These are phyloP conservation scores for Podaxis rugospora DNA, from an alignment of 768 basidiomycete species.

Conservation along the genomic window DNA sequence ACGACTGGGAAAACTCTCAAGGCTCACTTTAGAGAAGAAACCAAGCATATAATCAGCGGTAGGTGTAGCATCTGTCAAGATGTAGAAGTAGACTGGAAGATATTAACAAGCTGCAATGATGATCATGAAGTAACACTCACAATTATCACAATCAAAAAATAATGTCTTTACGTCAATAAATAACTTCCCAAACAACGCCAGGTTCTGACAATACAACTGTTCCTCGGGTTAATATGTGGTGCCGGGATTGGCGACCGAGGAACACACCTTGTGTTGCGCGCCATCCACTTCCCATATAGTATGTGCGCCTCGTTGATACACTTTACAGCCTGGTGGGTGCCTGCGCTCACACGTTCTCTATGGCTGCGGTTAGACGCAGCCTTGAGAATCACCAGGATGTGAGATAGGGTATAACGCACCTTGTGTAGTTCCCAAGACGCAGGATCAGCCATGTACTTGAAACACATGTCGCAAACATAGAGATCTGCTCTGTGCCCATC, in stretches of 20 bases:
- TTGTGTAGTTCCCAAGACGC: slow-evolving; percentile 65
- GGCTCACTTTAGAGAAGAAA: slow-evolving; percentile 58
- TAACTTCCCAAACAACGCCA: slow-evolving; percentile 95
- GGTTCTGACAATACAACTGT: slow-evolving; percentile 94
- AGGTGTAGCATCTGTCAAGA: slow-evolving; percentile 81
- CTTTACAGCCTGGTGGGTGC: slow-evolving; percentile 83
- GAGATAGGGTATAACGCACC: slow-evolving; percentile 30
- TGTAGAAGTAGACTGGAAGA: slow-evolving; percentile 78
- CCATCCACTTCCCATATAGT: slow-evolving; percentile 97
- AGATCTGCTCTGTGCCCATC: slow-evolving; percentile 48
- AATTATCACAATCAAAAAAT: slow-evolving; percentile 87
- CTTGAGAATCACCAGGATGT: slow-evolving; percentile 1
- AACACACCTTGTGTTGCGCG: slow-evolving; percentile 68
- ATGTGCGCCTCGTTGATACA: slow-evolving; percentile 86
- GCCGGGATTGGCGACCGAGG: neutral
- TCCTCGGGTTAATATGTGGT: slow-evolving; percentile 6
- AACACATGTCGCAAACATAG: slow-evolving; percentile 91
- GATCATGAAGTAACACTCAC: slow-evolving; percentile 36
- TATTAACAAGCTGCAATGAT: neutral
- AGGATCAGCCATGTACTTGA: slow-evolving; percentile 91
- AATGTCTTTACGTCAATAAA: slow-evolving; percentile 98
- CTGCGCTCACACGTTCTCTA: slow-evolving; percentile 65
- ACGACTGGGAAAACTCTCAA: neutral
- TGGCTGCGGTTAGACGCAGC: neutral
- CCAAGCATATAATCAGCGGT: slow-evolving; percentile 77